A percentile compares a stretch with the other conserved stretches of the same genome.
phyloP scores from a whole-genome alignment of 495 filamentous ascomycete genomes.

The Trichoderma erinaceum region DNA sequence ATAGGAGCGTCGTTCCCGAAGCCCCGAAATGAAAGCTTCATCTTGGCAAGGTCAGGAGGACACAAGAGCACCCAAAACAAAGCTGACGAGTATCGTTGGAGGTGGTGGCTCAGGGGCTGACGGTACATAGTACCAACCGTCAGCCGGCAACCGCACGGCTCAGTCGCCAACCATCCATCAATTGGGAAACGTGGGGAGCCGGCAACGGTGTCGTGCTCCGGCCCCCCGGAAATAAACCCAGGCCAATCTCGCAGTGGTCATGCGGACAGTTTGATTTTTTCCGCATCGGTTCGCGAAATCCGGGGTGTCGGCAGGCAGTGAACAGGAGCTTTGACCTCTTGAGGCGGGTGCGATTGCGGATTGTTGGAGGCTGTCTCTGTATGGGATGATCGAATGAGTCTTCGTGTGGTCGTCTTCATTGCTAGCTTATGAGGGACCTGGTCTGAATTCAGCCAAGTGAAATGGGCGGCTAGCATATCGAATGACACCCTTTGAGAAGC shows the following conservation, averaged over 20 bases:
- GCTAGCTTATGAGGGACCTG: background rate
- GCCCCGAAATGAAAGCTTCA: background rate
- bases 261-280: constrained; percentile 11
- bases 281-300: constrained; percentile 6
- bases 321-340: constrained; percentile 7
- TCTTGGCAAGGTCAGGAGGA: constrained; percentile 1
- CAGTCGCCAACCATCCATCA: constrained; percentile 8
- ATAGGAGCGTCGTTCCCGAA: background rate
- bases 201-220: constrained; percentile 2
- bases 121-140: background rate
- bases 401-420: background rate
- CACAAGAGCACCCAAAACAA: background rate
- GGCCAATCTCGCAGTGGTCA: constrained; percentile 10
- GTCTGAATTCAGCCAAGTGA: background rate
- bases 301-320: constrained; percentile 3
- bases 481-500: too few species aligned
- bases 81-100: background rate
- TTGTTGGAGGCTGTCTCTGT: background rate
- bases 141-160: background rate
- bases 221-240: background rate
- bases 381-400: background rate
- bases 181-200: constrained; percentile 9
- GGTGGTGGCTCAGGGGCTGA: constrained; percentile 6
- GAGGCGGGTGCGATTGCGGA: background rate
- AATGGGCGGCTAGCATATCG: background rate